phyloP scores from a whole-genome alignment of 192 early-diverging fungal genomes.

The Linnemannia schmuckeri region DNA sequence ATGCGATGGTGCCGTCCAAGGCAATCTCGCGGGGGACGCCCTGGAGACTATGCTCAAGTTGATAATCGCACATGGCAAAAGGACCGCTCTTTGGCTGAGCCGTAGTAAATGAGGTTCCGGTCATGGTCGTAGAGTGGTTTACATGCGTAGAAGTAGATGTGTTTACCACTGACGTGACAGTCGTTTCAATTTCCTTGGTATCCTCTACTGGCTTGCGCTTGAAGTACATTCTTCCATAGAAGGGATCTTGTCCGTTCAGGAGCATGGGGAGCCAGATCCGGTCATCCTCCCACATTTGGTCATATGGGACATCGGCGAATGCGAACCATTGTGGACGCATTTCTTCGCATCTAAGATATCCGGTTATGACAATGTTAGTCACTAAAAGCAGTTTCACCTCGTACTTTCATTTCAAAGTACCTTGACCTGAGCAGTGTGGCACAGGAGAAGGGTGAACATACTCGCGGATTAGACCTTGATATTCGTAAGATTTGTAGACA shows the following conservation, averaged over 20 bases:
- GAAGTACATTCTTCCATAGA: constrained; percentile 45
- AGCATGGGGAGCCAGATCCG: constrained; percentile 71
- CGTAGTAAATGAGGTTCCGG: constrained; percentile 16
- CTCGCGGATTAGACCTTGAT: constrained; percentile 66
- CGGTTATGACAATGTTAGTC: not conserved
- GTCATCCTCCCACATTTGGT: constrained; percentile 83
- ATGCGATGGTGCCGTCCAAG: constrained; percentile 42
- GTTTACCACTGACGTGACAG: not conserved
- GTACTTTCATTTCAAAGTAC: not conserved
- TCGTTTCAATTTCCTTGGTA: not conserved
- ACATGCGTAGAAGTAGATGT: not conserved
- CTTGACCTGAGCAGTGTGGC: not conserved
- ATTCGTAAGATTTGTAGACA: constrained; percentile 64
- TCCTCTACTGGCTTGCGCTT: constrained; percentile 29
- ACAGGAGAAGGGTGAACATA: constrained; percentile 44
- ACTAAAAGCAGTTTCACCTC: not conserved
- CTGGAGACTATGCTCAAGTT: constrained; percentile 15
- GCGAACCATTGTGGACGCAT: constrained; percentile 83
- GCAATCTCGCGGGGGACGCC: constrained; percentile 23
- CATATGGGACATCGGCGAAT: constrained; percentile 68
- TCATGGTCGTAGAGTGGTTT: constrained; percentile 37
- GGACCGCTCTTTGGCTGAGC: constrained; percentile 42
- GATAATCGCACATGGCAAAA: constrained; percentile 31
- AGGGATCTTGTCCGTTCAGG: constrained; percentile 41
- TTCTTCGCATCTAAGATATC: constrained; percentile 68